Conservation (phyloP, 2,329 filamentous ascomycete genomes). For the Aquanectria penicillioides region DNA sequence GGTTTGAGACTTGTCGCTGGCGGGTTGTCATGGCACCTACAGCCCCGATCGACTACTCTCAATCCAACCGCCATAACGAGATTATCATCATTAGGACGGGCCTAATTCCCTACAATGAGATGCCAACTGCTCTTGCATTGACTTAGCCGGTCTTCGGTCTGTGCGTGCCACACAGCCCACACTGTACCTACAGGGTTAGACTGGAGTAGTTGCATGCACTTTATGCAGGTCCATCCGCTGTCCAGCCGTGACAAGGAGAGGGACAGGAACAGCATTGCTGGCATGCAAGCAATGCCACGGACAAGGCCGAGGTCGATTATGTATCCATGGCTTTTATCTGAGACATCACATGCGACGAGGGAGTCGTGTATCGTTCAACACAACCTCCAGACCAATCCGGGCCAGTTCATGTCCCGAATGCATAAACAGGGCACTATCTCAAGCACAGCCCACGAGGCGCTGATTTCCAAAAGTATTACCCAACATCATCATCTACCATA, state of each 20-base stretch:
- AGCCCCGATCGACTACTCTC: neutral
- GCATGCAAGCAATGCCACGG: neutral
- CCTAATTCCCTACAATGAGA: too few relatives aligned
- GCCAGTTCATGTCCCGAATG: too few relatives aligned
- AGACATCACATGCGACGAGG: neutral
- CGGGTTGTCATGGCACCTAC: neutral
- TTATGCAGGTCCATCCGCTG: slow-evolving; percentile 20
- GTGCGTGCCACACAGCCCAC: too few relatives aligned
- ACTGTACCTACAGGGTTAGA: neutral
- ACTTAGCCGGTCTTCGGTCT: too few relatives aligned
- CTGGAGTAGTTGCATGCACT: slow-evolving; percentile 13
- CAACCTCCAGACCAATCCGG: too few relatives aligned
- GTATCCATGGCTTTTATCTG: neutral
- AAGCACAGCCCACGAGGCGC: too few relatives aligned
- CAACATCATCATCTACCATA: too few relatives aligned
- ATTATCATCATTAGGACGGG: too few relatives aligned
- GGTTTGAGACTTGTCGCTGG: neutral
- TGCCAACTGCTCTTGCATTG: too few relatives aligned
- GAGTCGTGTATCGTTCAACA: too few relatives aligned
- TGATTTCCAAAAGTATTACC: too few relatives aligned
- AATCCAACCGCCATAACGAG: neutral
- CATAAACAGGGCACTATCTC: too few relatives aligned
- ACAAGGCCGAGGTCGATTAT: neutral
- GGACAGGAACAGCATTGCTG: neutral
- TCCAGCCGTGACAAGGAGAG: slow-evolving; percentile 3